Evolutionary conservation across 768 basidiomycete species (phyloP).

Genomic region (Harrya chromipes): DNA sequence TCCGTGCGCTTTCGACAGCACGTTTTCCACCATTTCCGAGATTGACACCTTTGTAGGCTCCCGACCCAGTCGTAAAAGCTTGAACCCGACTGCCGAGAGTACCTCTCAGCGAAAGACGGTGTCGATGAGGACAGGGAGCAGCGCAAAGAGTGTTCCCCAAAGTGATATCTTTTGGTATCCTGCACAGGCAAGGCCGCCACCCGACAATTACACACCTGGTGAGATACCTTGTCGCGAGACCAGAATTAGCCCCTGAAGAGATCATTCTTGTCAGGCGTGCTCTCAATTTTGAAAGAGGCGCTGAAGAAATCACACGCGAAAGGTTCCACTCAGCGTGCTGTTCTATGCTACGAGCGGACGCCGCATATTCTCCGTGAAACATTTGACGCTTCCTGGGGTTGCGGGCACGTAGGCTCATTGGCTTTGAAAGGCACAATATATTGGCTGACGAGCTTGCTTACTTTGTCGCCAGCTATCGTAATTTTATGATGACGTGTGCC

Average conservation of each 20-base stretch:
- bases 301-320: conserved; percentile 49
- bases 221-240: conserved; percentile 31
- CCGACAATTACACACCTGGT: conserved; percentile 65
- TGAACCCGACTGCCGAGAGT: conserved; percentile 1
- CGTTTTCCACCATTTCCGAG: neutral
- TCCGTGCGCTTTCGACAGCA: conserved; percentile 1
- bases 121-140: conserved; percentile 6
- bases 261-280: conserved; percentile 45
- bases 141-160: conserved; percentile 2
- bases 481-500: conserved; percentile 76
- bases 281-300: conserved; percentile 57
- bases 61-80: conserved; percentile 13
- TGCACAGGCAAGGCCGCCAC: conserved; percentile 41
- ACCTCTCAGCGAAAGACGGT: neutral
- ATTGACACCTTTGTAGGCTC: conserved; percentile 11
- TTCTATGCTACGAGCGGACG: conserved; percentile 58
- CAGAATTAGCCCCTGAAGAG: conserved; percentile 14
- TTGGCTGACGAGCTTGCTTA: neutral
- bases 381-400: conserved; percentile 73
- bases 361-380: conserved; percentile 56
- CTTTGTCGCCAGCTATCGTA: conserved; percentile 61
- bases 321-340: conserved; percentile 51
- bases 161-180: conserved; percentile 69
- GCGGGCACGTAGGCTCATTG: conserved; percentile 47
- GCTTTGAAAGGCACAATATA: conserved; percentile 2